Evolutionary conservation across 2,329 filamentous ascomycete species (phyloP).

Genomic region (Ceratocystiopsis brevicomis): DNA sequence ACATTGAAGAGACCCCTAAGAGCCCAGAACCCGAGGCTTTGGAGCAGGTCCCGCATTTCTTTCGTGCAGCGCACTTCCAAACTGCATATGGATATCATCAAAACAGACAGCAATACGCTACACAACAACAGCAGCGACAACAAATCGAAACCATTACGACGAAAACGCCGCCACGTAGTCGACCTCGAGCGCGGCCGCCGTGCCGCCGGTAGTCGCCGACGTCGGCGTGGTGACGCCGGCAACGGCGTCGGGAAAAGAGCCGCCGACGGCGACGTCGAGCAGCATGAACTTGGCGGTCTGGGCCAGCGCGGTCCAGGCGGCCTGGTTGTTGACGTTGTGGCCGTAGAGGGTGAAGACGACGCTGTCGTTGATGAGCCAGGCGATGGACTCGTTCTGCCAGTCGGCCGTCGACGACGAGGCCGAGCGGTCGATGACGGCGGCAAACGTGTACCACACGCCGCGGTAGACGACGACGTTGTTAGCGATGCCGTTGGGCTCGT

Average conservation of each 20-base stretch:
- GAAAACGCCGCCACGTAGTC: constrained; percentile 28
- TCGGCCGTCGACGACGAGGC: constrained; percentile 14
- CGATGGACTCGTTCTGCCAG: constrained; percentile 30
- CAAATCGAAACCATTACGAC: neutral
- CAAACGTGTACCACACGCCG: constrained; percentile 26
- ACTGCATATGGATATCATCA: too few relatives aligned
- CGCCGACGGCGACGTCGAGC: constrained; percentile 36
- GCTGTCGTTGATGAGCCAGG: constrained; percentile 28
- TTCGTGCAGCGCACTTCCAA: too few relatives aligned
- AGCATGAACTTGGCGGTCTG: constrained; percentile 32
- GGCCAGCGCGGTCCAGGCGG: constrained; percentile 29
- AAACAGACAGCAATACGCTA: too few relatives aligned
- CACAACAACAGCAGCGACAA: too few relatives aligned
- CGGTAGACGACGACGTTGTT: constrained; percentile 9
- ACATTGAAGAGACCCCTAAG: too few relatives aligned
- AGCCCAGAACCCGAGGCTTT: too few relatives aligned
- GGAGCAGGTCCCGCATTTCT: too few relatives aligned
- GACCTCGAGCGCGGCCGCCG: constrained; percentile 31
- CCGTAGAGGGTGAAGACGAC: constrained; percentile 26
- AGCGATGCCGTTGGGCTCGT: constrained; percentile 20
- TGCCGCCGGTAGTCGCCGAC: constrained; percentile 24
- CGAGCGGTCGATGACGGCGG: constrained; percentile 30
- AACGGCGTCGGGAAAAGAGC: constrained; percentile 20
- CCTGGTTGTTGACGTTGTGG: constrained; percentile 22
- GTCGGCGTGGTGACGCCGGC: constrained; percentile 21